Percentiles rank a stretch among this genome's conserved stretches.
These are phyloP conservation scores for Staphylotrichum longicolle DNA, from an alignment of 495 filamentous ascomycete species.

Conservation along the genomic window DNA sequence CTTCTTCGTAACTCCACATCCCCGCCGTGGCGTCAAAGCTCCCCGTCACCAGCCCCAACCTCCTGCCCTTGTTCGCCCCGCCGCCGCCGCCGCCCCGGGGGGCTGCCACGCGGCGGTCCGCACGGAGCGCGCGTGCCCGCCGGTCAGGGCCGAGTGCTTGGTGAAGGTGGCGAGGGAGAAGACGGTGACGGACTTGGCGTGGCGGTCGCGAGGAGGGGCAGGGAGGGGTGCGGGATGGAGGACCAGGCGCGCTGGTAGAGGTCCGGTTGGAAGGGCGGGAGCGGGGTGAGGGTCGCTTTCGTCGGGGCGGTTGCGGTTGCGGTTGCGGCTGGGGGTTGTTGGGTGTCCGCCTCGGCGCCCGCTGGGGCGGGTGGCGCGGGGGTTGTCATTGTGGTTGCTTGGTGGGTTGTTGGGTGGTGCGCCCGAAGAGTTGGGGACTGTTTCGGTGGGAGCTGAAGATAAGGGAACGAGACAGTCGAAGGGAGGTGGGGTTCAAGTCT, in stretches of 20 bases:
- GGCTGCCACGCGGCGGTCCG: constrained; percentile 85
- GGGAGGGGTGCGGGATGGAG: constrained; percentile 77
- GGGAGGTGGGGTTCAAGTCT: no score
- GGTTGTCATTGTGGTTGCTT: not conserved
- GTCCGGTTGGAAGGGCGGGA: constrained; percentile 58
- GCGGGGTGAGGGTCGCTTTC: constrained; percentile 25
- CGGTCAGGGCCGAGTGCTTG: constrained; percentile 72
- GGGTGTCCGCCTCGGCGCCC: not conserved
- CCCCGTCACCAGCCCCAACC: constrained; percentile 78
- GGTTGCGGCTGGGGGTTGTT: not conserved
- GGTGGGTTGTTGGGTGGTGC: not conserved
- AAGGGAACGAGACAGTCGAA: not conserved
- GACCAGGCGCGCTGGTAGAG: constrained; percentile 84
- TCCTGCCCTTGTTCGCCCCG: not conserved
- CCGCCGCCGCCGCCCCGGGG: constrained; percentile 35
- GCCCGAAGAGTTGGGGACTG: not conserved
- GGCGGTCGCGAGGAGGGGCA: constrained; percentile 88
- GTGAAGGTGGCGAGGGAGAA: constrained; percentile 81
- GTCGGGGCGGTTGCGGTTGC: not conserved
- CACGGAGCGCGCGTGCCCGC: constrained; percentile 86
- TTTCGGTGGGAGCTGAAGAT: not conserved
- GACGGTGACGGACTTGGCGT: constrained; percentile 78
- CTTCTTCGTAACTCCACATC: constrained; percentile 70
- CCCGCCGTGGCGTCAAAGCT: constrained; percentile 89
- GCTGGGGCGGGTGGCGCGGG: not conserved